Base-by-base conservation (phyloP, 768 basidiomycete species). In the Xerocomus spinulosus region DNA sequence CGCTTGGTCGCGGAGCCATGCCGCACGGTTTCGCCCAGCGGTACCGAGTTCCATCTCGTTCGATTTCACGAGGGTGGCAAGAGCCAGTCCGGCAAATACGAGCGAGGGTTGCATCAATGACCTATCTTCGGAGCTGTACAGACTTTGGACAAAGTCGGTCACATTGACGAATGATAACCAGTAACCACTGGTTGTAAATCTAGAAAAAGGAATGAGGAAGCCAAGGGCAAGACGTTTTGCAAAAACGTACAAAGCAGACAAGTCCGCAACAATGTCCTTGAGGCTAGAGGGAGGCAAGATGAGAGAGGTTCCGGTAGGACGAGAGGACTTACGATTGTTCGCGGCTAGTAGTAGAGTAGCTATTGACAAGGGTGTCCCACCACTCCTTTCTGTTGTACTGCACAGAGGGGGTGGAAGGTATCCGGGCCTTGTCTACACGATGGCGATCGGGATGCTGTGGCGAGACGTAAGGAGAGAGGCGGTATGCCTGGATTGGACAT, bases 81-180 rank as follows among this genome's bases (percentile, higher is more conserved):
- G 73, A 1, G 88, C 88, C 26, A 90, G 70, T 7, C 74, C 76
- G 2, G 87, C 75, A 25, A 82, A 73, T 38, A 90, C 74, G 48
- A 91, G 78, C 0, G 86, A 74, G 6, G 88, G 87, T 52, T 88
- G 87, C 51, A 88, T 79, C 13, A 65, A 66, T 18, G 72, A 60
- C 13, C 83, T 78, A 24, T 76, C 69, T n/a, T 73, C 73, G 2
- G 78, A 72, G 54, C 76, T 69, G 53, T 67, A 71, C 39, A 90
- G 64, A 46, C 70, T 74, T 42, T 72, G 70, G 50, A 79, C 62
- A 56, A 89, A 76, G 33, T 73, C 71, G 12, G 72, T 68, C 15
- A 80, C 61, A 58, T 86, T 79, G 54, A 90, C 71, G 61, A 88
- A 87, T 9, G 78, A 82, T 35, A 91, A 73, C 72, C 79, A 81